These are phyloP conservation scores for Pseudogymnoascus destructans DNA, from an alignment of 2,329 filamentous ascomycete species.

Conservation along the genomic window DNA sequence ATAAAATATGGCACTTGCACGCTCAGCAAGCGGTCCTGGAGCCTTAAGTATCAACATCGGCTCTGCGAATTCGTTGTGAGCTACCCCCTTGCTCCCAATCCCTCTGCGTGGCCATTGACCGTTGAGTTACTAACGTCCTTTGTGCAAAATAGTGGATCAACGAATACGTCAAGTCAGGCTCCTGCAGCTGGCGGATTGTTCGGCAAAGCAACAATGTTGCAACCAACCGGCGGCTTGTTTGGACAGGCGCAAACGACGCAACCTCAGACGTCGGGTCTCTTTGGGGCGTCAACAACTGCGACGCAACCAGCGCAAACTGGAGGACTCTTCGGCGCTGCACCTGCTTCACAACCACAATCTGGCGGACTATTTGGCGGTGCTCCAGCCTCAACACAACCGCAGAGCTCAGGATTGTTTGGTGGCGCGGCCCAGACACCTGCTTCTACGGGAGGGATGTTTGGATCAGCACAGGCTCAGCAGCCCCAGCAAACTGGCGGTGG, in stretches of 20 bases:
- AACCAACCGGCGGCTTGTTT: constrained; percentile 13
- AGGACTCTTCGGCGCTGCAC: constrained; percentile 25
- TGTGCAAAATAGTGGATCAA: constrained; percentile 20
- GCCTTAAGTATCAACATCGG: constrained; percentile 52
- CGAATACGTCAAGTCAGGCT: constrained; percentile 15
- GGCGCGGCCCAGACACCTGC: constrained; percentile 21
- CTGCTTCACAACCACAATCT: constrained; percentile 16
- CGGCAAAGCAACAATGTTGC: constrained; percentile 22
- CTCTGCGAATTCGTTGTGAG: constrained; percentile 45
- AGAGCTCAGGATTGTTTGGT: constrained; percentile 24
- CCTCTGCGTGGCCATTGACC: neutral
- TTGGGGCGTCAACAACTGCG: constrained; percentile 23
- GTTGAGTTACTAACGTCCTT: neutral
- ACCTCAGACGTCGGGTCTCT: constrained; percentile 18
- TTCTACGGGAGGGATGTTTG: constrained; percentile 25
- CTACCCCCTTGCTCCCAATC: constrained; percentile 21
- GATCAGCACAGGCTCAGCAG: constrained; percentile 14
- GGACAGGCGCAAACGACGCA: constrained; percentile 6
- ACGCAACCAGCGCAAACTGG: constrained; percentile 17
- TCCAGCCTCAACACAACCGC: constrained; percentile 16
- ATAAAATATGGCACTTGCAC: constrained; percentile 28
- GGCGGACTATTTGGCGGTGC: constrained; percentile 21
- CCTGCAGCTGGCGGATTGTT: constrained; percentile 24
- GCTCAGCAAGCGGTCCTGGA: constrained; percentile 46
- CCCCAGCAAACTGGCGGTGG: constrained; percentile 11